Conservation (phyloP, 176 grass and related monocot species). For the Triticum monococcum region DNA sequence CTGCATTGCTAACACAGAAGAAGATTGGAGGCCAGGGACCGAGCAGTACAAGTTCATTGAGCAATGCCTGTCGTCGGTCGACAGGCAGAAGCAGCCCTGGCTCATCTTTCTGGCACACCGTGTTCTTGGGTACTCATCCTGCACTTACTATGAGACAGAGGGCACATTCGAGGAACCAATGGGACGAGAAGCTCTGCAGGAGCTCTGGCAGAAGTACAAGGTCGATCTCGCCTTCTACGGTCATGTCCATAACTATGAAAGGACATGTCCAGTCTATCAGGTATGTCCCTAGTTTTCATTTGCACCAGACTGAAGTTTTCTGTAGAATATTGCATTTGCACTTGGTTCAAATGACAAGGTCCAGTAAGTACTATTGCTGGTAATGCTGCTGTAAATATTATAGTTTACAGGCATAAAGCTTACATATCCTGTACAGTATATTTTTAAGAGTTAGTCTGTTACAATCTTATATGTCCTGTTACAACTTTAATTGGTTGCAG, state of each 20-base stretch:
- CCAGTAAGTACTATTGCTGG: not conserved
- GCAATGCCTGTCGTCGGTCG: conserved; percentile 59
- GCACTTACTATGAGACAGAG: conserved; percentile 33
- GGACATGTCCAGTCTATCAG: conserved; percentile 75
- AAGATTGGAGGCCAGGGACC: conserved; percentile 65
- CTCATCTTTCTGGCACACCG: conserved; percentile 73
- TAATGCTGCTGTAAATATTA: not conserved
- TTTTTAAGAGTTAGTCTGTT: not conserved
- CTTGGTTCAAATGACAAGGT: not conserved
- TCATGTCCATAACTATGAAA: conserved; percentile 75
- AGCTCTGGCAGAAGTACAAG: conserved; percentile 77
- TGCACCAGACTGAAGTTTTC: not conserved
- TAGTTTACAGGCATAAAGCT: too few relatives aligned
- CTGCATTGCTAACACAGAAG: conserved; percentile 69
- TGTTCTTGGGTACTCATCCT: conserved; percentile 71
- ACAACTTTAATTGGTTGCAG: conserved; percentile 27
- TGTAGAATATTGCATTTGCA: not conserved
- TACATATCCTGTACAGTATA: too few relatives aligned
- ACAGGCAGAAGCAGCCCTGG: conserved; percentile 73
- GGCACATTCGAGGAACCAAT: conserved; percentile 70
- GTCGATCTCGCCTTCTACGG: conserved; percentile 72
- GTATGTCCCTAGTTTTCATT: conserved; percentile 25
- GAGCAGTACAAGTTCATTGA: conserved; percentile 73
- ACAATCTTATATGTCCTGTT: not conserved
- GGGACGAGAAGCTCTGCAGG: conserved; percentile 61